These are phyloP conservation scores for Moesziomyces globuligerus DNA, from an alignment of 1,284 basidiomycete species.

Conservation along the genomic window DNA sequence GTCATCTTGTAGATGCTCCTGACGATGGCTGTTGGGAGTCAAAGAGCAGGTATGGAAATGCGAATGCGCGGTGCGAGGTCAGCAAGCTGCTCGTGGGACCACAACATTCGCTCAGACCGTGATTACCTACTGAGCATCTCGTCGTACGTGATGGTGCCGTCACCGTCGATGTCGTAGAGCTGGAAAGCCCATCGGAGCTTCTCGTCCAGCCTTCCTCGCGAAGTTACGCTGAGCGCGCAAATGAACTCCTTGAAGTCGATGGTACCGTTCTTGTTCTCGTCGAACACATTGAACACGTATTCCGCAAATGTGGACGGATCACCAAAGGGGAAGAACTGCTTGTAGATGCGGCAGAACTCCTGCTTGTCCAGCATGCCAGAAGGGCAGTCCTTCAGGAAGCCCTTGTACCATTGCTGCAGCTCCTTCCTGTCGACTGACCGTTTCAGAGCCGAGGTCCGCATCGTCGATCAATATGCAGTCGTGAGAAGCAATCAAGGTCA, in stretches of 20 bases:
- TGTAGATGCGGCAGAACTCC: constrained; percentile 98
- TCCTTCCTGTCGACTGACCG: constrained; percentile 96
- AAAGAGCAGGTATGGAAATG: not conserved
- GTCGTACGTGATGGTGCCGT: constrained; percentile 70
- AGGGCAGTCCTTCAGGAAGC: constrained; percentile 98
- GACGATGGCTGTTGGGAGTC: constrained; percentile 57
- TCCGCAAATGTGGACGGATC: constrained; percentile 97
- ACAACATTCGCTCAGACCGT: not conserved
- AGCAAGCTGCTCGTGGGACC: not conserved
- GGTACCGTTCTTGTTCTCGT: constrained; percentile 66
- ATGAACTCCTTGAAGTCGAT: constrained; percentile 82
- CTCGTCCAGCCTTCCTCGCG: constrained; percentile 91
- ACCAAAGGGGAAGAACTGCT: constrained; percentile 98
- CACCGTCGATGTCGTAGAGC: constrained; percentile 93
- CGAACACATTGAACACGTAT: constrained; percentile 87
- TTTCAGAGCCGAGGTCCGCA: not conserved
- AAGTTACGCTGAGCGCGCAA: constrained; percentile 93
- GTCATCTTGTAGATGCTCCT: constrained; percentile 67
- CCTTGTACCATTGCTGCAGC: constrained; percentile 99
- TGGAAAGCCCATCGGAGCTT: constrained; percentile 99
- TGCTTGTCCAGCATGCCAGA: constrained; percentile 94
- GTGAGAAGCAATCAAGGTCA: not conserved
- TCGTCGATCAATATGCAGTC: not conserved
- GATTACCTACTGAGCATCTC: constrained; percentile 78
- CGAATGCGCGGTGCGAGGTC: not conserved